Percentiles rank a stretch among this genome's conserved stretches.
Evolutionary conservation across 1,284 basidiomycete species (phyloP).

Genomic region (Irpex rosettiformis): DNA sequence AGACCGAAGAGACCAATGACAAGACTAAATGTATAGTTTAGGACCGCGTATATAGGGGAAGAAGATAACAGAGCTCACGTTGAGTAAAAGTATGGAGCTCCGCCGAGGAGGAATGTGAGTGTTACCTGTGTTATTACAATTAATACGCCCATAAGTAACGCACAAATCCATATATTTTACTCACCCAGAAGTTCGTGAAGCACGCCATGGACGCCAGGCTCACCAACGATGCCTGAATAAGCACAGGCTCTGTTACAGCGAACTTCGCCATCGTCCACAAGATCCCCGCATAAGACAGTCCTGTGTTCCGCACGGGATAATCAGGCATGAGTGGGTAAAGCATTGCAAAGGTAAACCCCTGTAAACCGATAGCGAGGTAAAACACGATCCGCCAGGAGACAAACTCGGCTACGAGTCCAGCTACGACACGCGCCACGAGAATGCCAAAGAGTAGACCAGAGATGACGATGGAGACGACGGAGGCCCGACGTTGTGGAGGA

Average conservation of each 20-base stretch:
- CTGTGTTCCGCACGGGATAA: conserved; percentile 36
- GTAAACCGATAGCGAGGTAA: conserved; percentile 39
- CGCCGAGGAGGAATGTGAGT: conserved; percentile 49
- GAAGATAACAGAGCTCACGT: conserved; percentile 28
- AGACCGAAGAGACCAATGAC: conserved; percentile 54
- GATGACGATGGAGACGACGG: conserved; percentile 44
- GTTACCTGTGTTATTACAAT: conserved; percentile 36
- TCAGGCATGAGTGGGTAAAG: conserved; percentile 42
- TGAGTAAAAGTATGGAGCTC: conserved; percentile 42
- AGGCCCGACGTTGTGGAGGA: conserved; percentile 39
- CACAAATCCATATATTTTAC: not conserved
- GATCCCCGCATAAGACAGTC: conserved; percentile 39
- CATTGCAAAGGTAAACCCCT: conserved; percentile 29
- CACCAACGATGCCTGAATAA: conserved; percentile 41
- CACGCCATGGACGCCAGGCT: conserved; percentile 33
- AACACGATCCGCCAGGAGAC: conserved; percentile 41
- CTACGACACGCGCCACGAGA: conserved; percentile 41
- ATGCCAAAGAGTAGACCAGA: conserved; percentile 43
- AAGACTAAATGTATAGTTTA: conserved; percentile 26
- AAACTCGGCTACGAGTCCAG: conserved; percentile 41
- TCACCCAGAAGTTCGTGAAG: conserved; percentile 39
- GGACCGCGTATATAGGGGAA: not conserved
- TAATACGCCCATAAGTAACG: too few relatives aligned
- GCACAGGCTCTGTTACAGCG: conserved; percentile 43
- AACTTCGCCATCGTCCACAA: conserved; percentile 41